Conservation (phyloP, 768 basidiomycete species). For the Lactarius psammicola region DNA sequence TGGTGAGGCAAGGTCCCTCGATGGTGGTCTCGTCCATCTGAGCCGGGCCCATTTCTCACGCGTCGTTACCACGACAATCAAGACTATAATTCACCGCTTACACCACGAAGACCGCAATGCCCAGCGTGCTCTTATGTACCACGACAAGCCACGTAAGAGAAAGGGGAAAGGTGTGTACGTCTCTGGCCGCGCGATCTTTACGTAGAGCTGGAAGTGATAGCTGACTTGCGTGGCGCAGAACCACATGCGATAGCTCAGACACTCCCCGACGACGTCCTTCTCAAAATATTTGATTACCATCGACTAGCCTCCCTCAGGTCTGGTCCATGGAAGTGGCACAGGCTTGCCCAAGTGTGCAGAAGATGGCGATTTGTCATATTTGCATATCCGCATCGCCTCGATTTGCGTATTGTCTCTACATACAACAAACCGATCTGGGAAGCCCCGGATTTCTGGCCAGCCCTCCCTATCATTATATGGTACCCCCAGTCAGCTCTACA, state of each 20-base stretch:
- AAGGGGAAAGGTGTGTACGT: not conserved
- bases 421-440: not conserved
- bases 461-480: constrained; percentile 13
- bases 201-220: not conserved
- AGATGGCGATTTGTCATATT: constrained; percentile 3
- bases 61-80: not conserved
- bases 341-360: constrained; percentile 4
- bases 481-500: not conserved
- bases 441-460: not conserved
- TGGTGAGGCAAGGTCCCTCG: not conserved
- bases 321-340: not conserved
- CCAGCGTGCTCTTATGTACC: not conserved
- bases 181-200: not conserved
- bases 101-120: not conserved
- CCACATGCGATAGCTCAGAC: not conserved
- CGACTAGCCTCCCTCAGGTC: not conserved
- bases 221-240: not conserved
- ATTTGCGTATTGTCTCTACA: not conserved
- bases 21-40: not conserved
- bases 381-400: not conserved
- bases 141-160: not conserved
- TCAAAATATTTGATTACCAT: not conserved
- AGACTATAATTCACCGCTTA: not conserved
- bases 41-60: not conserved
- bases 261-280: not conserved